Evolutionary conservation across 2,329 filamentous ascomycete species (phyloP).

Genomic region (Penicillium palitans): DNA sequence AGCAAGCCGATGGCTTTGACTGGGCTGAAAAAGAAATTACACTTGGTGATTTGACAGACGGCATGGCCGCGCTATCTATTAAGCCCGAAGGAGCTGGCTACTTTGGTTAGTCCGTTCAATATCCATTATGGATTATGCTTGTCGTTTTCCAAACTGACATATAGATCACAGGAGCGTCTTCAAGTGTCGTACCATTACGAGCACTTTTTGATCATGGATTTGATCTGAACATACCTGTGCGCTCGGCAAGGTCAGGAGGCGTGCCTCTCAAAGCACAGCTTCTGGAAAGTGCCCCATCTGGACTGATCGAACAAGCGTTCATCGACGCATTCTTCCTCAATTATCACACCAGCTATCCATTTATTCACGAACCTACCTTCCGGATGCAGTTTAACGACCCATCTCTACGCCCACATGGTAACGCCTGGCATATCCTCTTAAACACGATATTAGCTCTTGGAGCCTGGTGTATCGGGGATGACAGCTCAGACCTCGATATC

Average conservation of each 20-base stretch:
- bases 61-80: constrained; percentile 45
- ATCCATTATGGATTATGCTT: not conserved
- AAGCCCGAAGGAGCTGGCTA: constrained; percentile 43
- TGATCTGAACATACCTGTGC: constrained; percentile 39
- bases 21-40: constrained; percentile 43
- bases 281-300: constrained; percentile 40
- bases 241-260: constrained; percentile 30
- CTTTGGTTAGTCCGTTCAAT: constrained; percentile 31
- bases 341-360: constrained; percentile 51
- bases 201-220: constrained; percentile 43
- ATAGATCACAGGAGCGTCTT: constrained; percentile 34
- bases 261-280: constrained; percentile 42
- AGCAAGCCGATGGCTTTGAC: constrained; percentile 43
- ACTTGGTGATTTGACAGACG: constrained; percentile 41
- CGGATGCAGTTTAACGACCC: constrained; percentile 49
- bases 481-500: constrained; percentile 46
- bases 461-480: constrained; percentile 45
- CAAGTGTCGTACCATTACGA: constrained; percentile 43
- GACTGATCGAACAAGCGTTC: constrained; percentile 42
- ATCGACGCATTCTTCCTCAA: constrained; percentile 50
- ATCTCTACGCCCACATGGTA: constrained; percentile 44
- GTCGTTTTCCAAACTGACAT: not conserved
- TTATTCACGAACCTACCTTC: constrained; percentile 51
- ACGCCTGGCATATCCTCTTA: constrained; percentile 48
- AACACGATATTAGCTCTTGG: constrained; percentile 50